These are phyloP conservation scores for Heliamphora exappendiculata DNA, from an alignment of 148 eudicot species.

Conservation along the genomic window DNA sequence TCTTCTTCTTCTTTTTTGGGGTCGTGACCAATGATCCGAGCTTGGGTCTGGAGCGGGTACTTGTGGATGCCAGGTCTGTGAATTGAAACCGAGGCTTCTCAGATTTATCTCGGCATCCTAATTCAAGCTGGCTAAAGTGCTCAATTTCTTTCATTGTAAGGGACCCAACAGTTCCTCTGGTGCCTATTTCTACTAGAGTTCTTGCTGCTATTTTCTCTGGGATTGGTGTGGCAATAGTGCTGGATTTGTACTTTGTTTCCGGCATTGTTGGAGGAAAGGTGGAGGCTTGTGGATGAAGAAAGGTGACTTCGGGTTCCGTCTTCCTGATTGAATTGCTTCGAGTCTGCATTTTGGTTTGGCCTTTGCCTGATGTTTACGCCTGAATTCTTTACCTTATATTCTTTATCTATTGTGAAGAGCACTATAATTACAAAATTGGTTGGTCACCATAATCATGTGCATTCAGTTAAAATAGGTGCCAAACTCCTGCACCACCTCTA, in stretches of 20 bases:
- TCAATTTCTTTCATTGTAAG: slow-evolving; percentile 52
- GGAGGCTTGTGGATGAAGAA: slow-evolving; percentile 17
- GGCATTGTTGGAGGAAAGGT: slow-evolving; percentile 8
- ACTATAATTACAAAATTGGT: neutral
- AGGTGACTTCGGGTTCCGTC: slow-evolving; percentile 6
- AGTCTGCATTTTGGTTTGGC: slow-evolving; percentile 10
- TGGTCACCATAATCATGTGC: slow-evolving; percentile 22
- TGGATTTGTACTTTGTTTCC: slow-evolving; percentile 19
- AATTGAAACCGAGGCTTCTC: slow-evolving; percentile 11
- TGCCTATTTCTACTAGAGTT: slow-evolving; percentile 44
- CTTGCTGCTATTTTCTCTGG: slow-evolving; percentile 23
- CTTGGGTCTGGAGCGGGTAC: slow-evolving; percentile 17
- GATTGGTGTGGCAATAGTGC: slow-evolving; percentile 15
- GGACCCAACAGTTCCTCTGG: slow-evolving; percentile 54
- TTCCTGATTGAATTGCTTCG: slow-evolving; percentile 10
- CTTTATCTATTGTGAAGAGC: neutral
- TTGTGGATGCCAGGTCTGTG: slow-evolving; percentile 9
- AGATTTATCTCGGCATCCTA: slow-evolving; percentile 15
- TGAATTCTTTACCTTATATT: slow-evolving; percentile 6
- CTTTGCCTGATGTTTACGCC: slow-evolving; percentile 4
- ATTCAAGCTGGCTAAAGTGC: slow-evolving; percentile 35
- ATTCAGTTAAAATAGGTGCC: slow-evolving; percentile 18
- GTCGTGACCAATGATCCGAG: slow-evolving; percentile 13
- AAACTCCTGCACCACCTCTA: slow-evolving; percentile 5
- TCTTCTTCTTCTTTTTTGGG: slow-evolving; percentile 39